phyloP scores from a whole-genome alignment of 345 rosid species.

The Microthlaspi erraticum region DNA sequence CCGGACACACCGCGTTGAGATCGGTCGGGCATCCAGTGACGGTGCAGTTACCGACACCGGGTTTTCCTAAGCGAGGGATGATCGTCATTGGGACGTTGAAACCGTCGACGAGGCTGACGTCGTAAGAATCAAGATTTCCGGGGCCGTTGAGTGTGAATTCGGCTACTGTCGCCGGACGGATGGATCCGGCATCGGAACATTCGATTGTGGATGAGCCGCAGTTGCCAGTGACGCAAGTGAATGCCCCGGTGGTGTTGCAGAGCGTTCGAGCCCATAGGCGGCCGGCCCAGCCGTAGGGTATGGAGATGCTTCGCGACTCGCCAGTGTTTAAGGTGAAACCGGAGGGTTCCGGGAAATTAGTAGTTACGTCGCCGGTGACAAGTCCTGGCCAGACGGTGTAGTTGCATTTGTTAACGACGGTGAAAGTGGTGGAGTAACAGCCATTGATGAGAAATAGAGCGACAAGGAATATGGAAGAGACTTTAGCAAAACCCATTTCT shows the following conservation, averaged over 20 bases:
- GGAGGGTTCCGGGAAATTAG: slow-evolving; percentile 49
- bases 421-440: slow-evolving; percentile 47
- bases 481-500: slow-evolving; percentile 15
- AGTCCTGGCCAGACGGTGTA: slow-evolving; percentile 68
- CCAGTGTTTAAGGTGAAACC: slow-evolving; percentile 57
- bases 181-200: slow-evolving; percentile 57
- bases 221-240: slow-evolving; percentile 64
- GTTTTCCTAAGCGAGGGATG: slow-evolving; percentile 46
- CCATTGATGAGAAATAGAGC: slow-evolving; percentile 12
- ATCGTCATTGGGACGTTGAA: slow-evolving; percentile 63
- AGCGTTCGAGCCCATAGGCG: slow-evolving; percentile 66
- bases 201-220: slow-evolving; percentile 54
- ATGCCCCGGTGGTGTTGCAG: slow-evolving; percentile 54
- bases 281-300: slow-evolving; percentile 63
- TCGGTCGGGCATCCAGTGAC: slow-evolving; percentile 54
- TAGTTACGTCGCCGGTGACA: slow-evolving; percentile 56
- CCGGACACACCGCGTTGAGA: slow-evolving; percentile 56
- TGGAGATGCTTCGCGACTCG: slow-evolving; percentile 44
- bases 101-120: slow-evolving; percentile 76
- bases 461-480: slow-evolving; percentile 20
- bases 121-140: slow-evolving; percentile 57
- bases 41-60: slow-evolving; percentile 49
- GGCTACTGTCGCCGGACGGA: slow-evolving; percentile 60
- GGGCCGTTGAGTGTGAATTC: slow-evolving; percentile 61
- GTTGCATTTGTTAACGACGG: slow-evolving; percentile 55